Evolutionary conservation across 441 rosid genomes (phyloP).

Genomic region (Iberis amara): DNA sequence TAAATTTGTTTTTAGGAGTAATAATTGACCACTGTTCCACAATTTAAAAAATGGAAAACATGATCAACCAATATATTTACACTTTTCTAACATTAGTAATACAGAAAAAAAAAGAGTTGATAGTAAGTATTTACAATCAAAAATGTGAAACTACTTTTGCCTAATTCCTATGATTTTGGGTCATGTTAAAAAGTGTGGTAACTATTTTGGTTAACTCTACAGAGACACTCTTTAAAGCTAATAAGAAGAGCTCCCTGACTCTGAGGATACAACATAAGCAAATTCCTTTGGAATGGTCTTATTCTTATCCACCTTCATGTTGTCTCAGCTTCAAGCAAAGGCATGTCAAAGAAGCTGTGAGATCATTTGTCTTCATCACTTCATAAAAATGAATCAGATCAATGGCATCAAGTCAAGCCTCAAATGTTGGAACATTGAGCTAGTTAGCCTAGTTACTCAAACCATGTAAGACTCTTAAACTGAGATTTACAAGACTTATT

Average conservation of each 20-base stretch:
- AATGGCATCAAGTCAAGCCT: slow-evolving; percentile 6
- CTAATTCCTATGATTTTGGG: slow-evolving; percentile 4
- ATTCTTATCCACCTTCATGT: not conserved
- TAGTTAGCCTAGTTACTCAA: slow-evolving; percentile 18
- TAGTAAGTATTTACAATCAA: too few relatives aligned
- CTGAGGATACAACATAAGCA: slow-evolving; percentile 6
- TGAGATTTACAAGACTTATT: not conserved
- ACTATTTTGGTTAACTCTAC: slow-evolving; percentile 12
- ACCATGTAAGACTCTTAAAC: slow-evolving; percentile 9
- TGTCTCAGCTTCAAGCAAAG: slow-evolving; percentile 13
- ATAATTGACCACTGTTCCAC: too few relatives aligned
- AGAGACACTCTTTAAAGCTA: slow-evolving; percentile 11
- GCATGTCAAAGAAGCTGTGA: not conserved
- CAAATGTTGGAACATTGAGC: slow-evolving; percentile 9
- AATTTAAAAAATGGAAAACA: too few relatives aligned
- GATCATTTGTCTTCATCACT: slow-evolving; percentile 10
- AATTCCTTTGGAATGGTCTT: not conserved
- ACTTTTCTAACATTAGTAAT: too few relatives aligned
- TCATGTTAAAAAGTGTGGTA: slow-evolving; percentile 5
- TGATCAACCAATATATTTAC: too few relatives aligned
- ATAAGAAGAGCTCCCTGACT: slow-evolving; percentile 20
- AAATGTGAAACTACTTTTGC: too few relatives aligned
- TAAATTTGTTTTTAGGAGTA: too few relatives aligned
- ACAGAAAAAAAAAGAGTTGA: too few relatives aligned
- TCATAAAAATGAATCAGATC: slow-evolving; percentile 14